Conservation (phyloP, 2,329 filamentous ascomycete species). For the Beauveria medogensis region DNA sequence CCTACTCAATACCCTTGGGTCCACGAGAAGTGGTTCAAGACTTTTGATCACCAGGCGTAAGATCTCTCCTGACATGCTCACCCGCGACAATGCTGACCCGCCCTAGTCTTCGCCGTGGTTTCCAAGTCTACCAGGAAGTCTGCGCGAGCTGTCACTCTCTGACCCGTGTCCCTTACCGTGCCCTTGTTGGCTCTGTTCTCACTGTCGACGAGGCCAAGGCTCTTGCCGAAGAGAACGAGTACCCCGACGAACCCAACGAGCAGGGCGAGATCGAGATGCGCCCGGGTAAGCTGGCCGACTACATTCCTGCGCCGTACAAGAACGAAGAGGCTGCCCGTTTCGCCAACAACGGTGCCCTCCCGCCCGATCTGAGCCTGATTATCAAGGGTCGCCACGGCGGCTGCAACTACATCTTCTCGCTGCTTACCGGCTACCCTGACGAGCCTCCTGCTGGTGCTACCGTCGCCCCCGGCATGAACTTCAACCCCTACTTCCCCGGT, state of each 20-base stretch:
- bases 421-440: conserved; percentile 95
- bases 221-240: conserved; percentile 96
- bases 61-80: conserved; percentile 22
- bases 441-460: conserved; percentile 84
- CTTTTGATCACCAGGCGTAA: conserved; percentile 95
- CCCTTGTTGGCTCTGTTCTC: conserved; percentile 82
- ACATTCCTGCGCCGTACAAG: conserved; percentile 91
- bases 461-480: conserved; percentile 88
- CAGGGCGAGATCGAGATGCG: conserved; percentile 98
- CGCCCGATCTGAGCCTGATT: conserved; percentile 95
- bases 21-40: conserved; percentile 85
- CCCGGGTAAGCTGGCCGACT: conserved; percentile 96
- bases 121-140: conserved; percentile 98
- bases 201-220: conserved; percentile 98
- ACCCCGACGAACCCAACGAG: conserved; percentile 96
- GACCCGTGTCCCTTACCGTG: conserved; percentile 84
- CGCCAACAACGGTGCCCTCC: conserved; percentile 96
- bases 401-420: conserved; percentile 96
- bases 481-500: conserved; percentile 99
- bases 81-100: conserved; percentile 2
- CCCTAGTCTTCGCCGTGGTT: conserved; percentile 85
- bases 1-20: conserved; percentile 92
- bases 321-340: conserved; percentile 98
- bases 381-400: conserved; percentile 96
- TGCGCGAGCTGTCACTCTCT: conserved; percentile 98